Conservation (phyloP, 1,284 basidiomycete species). For the Ustilago tritici region DNA sequence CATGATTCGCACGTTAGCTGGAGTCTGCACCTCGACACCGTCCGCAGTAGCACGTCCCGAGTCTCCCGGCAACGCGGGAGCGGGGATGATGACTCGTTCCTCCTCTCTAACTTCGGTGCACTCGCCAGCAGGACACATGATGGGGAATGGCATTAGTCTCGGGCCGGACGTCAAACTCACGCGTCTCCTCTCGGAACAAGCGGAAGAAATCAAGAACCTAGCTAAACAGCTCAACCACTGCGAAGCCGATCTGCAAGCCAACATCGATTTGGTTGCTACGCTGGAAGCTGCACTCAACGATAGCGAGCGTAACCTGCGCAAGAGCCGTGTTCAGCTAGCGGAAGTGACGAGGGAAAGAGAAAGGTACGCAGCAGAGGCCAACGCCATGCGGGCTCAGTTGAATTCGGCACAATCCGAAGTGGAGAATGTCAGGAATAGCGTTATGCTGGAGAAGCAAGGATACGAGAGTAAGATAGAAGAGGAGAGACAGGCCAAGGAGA, state of each 20-base stretch:
- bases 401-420: slow-evolving; percentile 56
- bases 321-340: slow-evolving; percentile 62
- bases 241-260: slow-evolving; percentile 87
- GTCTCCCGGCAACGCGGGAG: slow-evolving; percentile 38
- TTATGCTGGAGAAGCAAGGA: slow-evolving; percentile 58
- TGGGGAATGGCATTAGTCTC: slow-evolving; percentile 13
- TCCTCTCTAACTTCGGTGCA: slow-evolving; percentile 57
- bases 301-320: slow-evolving; percentile 62
- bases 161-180: slow-evolving; percentile 49
- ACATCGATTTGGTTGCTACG: slow-evolving; percentile 83
- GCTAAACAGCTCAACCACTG: slow-evolving; percentile 91
- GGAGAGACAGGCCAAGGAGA: slow-evolving; percentile 61
- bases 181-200: slow-evolving; percentile 77
- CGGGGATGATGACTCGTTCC: slow-evolving; percentile 52
- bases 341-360: slow-evolving; percentile 65
- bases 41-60: slow-evolving; percentile 56
- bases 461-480: slow-evolving; percentile 59
- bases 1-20: slow-evolving; percentile 30
- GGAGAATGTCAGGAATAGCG: slow-evolving; percentile 59
- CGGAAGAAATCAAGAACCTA: slow-evolving; percentile 84
- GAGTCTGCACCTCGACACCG: slow-evolving; percentile 52
- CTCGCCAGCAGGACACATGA: slow-evolving; percentile 32
- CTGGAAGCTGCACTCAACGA: slow-evolving; percentile 64
- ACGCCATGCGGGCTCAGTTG: slow-evolving; percentile 58
- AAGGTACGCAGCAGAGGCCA: slow-evolving; percentile 50